Base-by-base conservation (phyloP, 2,329 filamentous ascomycete genomes). In the Ceratocystis colombiana region DNA sequence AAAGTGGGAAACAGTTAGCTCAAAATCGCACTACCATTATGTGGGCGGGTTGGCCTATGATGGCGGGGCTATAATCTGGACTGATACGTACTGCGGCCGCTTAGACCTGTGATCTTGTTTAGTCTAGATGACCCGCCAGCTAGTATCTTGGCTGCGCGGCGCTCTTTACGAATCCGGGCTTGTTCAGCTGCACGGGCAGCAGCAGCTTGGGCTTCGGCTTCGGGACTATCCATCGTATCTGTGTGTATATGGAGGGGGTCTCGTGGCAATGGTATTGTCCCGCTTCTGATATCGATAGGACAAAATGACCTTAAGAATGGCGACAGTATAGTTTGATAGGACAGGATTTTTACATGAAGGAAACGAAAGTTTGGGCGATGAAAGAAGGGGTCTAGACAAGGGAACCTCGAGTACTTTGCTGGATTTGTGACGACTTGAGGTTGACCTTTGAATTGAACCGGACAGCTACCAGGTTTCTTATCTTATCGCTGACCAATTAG, bases 81-180 rank as follows among this genome's bases (percentile, higher is more conserved):
- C 6, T 30, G 28, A 28, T 28, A 65, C 66, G 53, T 64, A 68
- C 66, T n/a, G 7, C 64, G 61, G 28, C 67, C 67, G 44, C 63
- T 64, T 5, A 68, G 33, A 1, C 86, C 85, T 12, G 87, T 89
- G 74, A 94, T 94, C 74, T 83, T 88, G 71, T 88, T 86, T 69
- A 94, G 76, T 68, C 89, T 79, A 48, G 85, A 82, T 20, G 84
- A 83, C 67, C 87, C 89, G 68, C 87, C 85, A 62, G 86, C 84
- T 71, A 82, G 84, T 76, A 92, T 85, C 79, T 92, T 93, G 67
- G 88, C 88, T 74, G 90, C 87, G 62, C 89, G 83, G 48, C 88
- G 84, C 74, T 92, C 88, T 75, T 90, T 89, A 71, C 89, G 87
- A 67, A 90, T 79, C 61, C 88, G 85, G 46, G 87, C 86, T 75